These are phyloP conservation scores for Erodium moschatum DNA, from an alignment of 441 rosid species.

Conservation along the genomic window DNA sequence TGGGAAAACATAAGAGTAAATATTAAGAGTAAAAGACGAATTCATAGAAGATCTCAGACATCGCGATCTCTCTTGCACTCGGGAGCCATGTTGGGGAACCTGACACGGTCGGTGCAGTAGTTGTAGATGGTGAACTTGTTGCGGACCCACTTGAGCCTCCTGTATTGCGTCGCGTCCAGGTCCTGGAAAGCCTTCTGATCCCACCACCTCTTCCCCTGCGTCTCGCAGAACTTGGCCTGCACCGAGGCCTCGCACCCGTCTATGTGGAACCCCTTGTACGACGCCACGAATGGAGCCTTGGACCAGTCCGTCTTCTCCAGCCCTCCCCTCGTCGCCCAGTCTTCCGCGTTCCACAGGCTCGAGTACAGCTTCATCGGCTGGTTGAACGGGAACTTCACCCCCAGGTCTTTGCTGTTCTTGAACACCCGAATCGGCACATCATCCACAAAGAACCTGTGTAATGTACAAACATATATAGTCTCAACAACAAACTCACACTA, in stretches of 20 bases:
- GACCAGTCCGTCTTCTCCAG: conserved; percentile 60
- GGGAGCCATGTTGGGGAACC: conserved; percentile 32
- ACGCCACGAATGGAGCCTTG: conserved; percentile 48
- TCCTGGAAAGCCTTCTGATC: conserved; percentile 52
- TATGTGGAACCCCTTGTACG: conserved; percentile 48
- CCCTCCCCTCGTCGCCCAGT: conserved; percentile 19
- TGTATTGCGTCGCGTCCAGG: conserved; percentile 41
- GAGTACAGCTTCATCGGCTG: conserved; percentile 64
- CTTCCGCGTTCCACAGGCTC: conserved; percentile 66
- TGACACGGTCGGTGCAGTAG: conserved; percentile 44
- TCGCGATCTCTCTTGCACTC: conserved; percentile 54
- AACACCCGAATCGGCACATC: conserved; percentile 42
- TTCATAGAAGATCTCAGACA: background rate
- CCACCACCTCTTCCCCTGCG: conserved; percentile 65
- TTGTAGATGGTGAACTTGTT: conserved; percentile 46
- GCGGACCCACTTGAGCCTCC: conserved; percentile 46
- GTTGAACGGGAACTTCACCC: conserved; percentile 44
- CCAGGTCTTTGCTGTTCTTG: conserved; percentile 40
- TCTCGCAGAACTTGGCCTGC: conserved; percentile 45
- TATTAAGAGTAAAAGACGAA: too few species aligned
- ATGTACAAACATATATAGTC: too few species aligned
- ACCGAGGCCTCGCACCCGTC: conserved; percentile 59
- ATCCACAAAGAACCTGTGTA: conserved; percentile 45
- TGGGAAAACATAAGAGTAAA: too few species aligned
- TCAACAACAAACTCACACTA: too few species aligned